These are phyloP conservation scores for Metschnikowia kunwiensis DNA, from an alignment of 805 yeast genomes.

Conservation along the genomic window DNA sequence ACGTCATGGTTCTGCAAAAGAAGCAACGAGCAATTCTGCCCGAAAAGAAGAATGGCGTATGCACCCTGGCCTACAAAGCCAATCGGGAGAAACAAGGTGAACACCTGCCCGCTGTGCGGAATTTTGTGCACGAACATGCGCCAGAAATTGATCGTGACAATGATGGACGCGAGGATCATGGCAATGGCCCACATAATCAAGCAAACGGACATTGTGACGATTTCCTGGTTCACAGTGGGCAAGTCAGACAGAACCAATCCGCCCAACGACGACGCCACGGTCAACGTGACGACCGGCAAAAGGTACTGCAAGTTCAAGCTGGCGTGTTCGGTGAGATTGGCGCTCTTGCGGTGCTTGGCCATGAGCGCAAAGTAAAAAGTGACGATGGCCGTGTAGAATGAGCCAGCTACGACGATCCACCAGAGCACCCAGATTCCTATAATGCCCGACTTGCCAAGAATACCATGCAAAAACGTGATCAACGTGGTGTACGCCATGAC, in stretches of 20 bases:
- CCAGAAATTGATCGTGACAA: constrained; percentile 57
- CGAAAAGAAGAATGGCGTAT: constrained; percentile 58
- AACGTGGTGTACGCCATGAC: constrained; percentile 78
- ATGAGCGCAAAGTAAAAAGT: constrained; percentile 50
- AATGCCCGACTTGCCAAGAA: constrained; percentile 45
- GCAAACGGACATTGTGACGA: constrained; percentile 52
- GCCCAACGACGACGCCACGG: constrained; percentile 75
- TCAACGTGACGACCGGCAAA: constrained; percentile 75
- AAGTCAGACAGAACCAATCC: constrained; percentile 47
- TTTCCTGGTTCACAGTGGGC: constrained; percentile 41
- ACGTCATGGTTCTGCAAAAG: constrained; percentile 14
- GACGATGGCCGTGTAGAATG: constrained; percentile 60
- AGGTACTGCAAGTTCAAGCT: constrained; percentile 56
- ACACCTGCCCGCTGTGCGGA: constrained; percentile 53
- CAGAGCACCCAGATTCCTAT: constrained; percentile 59
- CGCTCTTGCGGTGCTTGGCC: constrained; percentile 31
- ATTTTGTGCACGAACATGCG: constrained; percentile 55
- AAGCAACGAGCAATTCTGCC: constrained; percentile 37
- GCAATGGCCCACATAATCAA: constrained; percentile 71
- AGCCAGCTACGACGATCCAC: constrained; percentile 62
- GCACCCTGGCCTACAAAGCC: constrained; percentile 89
- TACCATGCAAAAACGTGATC: constrained; percentile 49
- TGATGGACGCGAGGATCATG: constrained; percentile 52
- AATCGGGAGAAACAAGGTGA: constrained; percentile 71
- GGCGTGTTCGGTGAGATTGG: constrained; percentile 18